phyloP scores from a whole-genome alignment of 768 basidiomycete species.

The Rickenella mellea region DNA sequence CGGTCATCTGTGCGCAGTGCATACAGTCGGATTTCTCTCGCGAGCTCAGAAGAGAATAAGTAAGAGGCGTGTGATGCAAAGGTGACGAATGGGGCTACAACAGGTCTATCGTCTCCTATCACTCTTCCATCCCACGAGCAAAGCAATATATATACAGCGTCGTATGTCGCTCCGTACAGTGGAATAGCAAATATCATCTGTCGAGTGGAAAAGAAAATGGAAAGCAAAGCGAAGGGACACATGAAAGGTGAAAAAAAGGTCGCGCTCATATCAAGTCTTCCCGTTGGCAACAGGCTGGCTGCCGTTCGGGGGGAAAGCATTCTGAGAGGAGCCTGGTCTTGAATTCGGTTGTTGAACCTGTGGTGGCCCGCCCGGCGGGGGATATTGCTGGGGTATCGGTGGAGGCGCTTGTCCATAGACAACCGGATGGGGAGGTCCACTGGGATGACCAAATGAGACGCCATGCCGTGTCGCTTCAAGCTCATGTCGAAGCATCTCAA shows the following conservation, averaged over 20 bases:
- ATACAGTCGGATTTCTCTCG: no score
- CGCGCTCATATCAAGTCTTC: neutral
- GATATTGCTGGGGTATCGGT: conserved; percentile 17
- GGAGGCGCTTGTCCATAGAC: conserved; percentile 38
- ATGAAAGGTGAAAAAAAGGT: neutral
- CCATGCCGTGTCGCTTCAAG: conserved; percentile 55
- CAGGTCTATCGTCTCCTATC: no score
- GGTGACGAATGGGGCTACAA: no score
- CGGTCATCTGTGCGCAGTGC: no score
- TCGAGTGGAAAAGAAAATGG: neutral
- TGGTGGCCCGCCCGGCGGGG: conserved; percentile 23
- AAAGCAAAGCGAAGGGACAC: neutral
- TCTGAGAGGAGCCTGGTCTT: conserved; percentile 56
- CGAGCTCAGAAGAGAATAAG: no score
- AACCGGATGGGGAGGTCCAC: conserved; percentile 36
- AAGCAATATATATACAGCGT: no score
- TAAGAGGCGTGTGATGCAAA: no score
- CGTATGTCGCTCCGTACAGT: no score
- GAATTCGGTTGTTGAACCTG: conserved; percentile 31
- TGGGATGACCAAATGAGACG: conserved; percentile 34
- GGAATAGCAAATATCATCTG: no score
- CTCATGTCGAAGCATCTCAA: conserved; percentile 73
- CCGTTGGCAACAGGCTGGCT: conserved; percentile 11
- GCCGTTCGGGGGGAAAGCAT: conserved; percentile 35
- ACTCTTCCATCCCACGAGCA: no score